Evolutionary conservation across 73 alveolate species (phyloP), one percentile per base, ranked within the genome.

Genomic region (Paramecium octaurelia): DNA sequence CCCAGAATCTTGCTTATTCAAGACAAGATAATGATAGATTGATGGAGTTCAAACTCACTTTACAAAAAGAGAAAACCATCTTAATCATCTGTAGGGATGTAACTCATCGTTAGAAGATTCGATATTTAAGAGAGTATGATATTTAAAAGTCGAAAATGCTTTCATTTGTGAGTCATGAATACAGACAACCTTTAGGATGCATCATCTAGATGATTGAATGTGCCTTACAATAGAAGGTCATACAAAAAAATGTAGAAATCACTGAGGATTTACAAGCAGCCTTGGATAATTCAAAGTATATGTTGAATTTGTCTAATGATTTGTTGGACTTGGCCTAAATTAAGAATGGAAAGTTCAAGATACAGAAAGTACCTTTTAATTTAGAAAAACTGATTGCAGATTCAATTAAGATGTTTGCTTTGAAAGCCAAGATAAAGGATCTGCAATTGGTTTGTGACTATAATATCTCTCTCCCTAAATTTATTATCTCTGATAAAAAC

Each of bases 401-500:
- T 36, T 58, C 48, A 4, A 34, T 87, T 11, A 73, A 68, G 69
- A 87, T 87, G 93, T 87, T 87, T 87, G 83, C 64, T 64, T 12
- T 87, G 11, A 50, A 58, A 60, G 93, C 93, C 29, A 73, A 86
- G 34, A 86, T 69, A 14, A 36, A 86, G 44, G 86, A 58, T 54
- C 20, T 86, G 6, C 21, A 86, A 23, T 57, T 86, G 8, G 29
- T 31, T 24, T 23, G 73, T 16, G 85, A 86, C 21, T 86, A 71
- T 40, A n/a, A 64, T 14, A 8, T 31, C 16, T 64, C 42, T 29
- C 46, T 73, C 1, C 87, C 87, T 14, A 73, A 73, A 73, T 38
- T 29, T 29, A 73, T 73, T 34, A n/a, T 36, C 20, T 60, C 95
- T 18, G 96, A 93, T 84, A 73, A 92, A 84, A 93, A 93, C 46